Evolutionary conservation across 2,329 filamentous ascomycete genomes (phyloP).

Genomic region (Fusarium sulawesiense): DNA sequence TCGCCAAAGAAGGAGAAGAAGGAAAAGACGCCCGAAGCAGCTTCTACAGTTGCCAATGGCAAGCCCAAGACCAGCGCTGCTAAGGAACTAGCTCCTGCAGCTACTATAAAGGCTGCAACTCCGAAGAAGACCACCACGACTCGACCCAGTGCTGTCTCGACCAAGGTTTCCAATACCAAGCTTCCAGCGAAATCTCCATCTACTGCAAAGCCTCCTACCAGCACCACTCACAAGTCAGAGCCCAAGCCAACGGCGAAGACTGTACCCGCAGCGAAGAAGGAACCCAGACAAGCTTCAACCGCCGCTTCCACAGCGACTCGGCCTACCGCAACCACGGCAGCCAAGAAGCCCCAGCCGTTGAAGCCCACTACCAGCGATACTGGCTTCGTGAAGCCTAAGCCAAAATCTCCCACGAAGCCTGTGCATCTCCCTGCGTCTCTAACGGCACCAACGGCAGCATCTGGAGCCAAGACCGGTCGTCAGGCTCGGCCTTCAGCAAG

Average conservation of each 20-base stretch:
- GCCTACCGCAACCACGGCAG: constrained; percentile 48
- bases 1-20: constrained; percentile 26
- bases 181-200: constrained; percentile 38
- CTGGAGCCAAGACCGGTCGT: constrained; percentile 66
- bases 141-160: constrained; percentile 42
- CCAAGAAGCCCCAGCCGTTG: constrained; percentile 58
- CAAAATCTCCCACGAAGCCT: constrained; percentile 76
- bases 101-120: constrained; percentile 24
- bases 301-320: constrained; percentile 44
- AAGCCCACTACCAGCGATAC: constrained; percentile 55
- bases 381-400: constrained; percentile 67
- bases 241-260: constrained; percentile 49
- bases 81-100: constrained; percentile 29
- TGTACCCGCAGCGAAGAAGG: constrained; percentile 50
- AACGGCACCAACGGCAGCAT: constrained; percentile 76
- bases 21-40: constrained; percentile 15
- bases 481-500: constrained; percentile 49
- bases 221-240: constrained; percentile 41
- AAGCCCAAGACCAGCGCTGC: constrained; percentile 42
- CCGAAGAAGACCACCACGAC: constrained; percentile 34
- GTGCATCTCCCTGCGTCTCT: constrained; percentile 74
- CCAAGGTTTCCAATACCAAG: constrained; percentile 39
- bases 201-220: constrained; percentile 40
- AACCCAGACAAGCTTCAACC: constrained; percentile 45
- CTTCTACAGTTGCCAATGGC: constrained; percentile 36